Evolutionary conservation across 768 basidiomycete species (phyloP).

Genomic region (Neoboletus subvelutipes): DNA sequence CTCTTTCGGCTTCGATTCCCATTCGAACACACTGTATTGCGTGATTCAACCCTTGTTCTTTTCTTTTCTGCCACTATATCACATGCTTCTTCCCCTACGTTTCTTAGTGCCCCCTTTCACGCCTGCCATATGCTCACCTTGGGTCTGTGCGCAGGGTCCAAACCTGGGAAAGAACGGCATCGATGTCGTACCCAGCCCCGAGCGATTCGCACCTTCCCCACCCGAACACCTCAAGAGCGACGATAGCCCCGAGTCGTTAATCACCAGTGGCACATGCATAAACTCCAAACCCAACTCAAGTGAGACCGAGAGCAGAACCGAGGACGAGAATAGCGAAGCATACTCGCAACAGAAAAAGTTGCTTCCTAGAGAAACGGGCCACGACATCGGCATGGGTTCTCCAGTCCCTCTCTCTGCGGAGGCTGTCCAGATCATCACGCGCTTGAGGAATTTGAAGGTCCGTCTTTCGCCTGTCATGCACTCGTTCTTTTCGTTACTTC

Average conservation of each 20-base stretch:
- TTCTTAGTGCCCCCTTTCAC: not conserved
- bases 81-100: not conserved
- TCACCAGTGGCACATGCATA: not conserved
- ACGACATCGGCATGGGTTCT: conserved; percentile 86
- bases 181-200: conserved; percentile 66
- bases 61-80: not conserved
- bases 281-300: conserved; percentile 1
- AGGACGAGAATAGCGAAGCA: not conserved
- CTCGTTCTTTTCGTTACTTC: not conserved
- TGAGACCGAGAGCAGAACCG: not conserved
- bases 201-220: conserved; percentile 62
- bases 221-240: conserved; percentile 36
- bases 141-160: conserved; percentile 48
- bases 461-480: conserved; percentile 10
- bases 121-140: not conserved
- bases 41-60: not conserved
- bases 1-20: not conserved
- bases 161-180: conserved; percentile 78
- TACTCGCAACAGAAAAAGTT: conserved; percentile 42
- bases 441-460: conserved; percentile 81
- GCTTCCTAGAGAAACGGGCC: conserved; percentile 81
- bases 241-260: conserved; percentile 50
- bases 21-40: not conserved
- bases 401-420: conserved; percentile 76
- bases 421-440: conserved; percentile 75